These are phyloP conservation scores for Raddia distichophylla DNA, from an alignment of 176 grass and related monocot species.

Conservation along the genomic window DNA sequence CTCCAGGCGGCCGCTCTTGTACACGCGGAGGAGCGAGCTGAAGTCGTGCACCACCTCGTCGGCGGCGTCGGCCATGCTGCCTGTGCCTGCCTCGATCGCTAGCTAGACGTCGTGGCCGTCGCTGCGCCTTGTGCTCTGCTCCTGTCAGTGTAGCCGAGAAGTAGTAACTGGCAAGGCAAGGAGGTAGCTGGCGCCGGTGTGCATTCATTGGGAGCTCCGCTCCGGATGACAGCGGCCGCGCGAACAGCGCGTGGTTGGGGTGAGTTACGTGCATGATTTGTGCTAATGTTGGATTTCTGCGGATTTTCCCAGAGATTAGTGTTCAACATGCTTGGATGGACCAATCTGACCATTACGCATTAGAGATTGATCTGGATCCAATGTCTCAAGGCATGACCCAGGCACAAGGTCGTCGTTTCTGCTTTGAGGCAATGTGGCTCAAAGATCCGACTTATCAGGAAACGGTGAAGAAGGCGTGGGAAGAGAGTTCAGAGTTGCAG, in stretches of 20 bases:
- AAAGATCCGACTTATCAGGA: no score
- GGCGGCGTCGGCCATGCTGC: slow-evolving; percentile 28
- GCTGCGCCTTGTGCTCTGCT: neutral
- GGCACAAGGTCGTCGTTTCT: no score
- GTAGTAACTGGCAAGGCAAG: neutral
- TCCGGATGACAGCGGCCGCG: neutral
- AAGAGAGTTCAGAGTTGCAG: no score
- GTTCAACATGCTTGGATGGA: no score
- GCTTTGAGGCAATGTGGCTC: no score
- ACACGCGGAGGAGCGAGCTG: slow-evolving; percentile 40
- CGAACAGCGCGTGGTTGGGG: neutral
- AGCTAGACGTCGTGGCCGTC: neutral
- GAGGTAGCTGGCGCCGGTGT: neutral
- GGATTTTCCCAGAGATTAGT: no score
- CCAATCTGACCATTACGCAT: no score
- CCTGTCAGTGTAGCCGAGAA: neutral
- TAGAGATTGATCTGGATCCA: no score
- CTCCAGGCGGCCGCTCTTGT: slow-evolving; percentile 63
- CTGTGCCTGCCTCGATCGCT: no score
- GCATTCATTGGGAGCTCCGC: neutral
- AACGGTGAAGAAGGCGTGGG: no score
- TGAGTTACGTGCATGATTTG: neutral
- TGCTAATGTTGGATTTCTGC: no score
- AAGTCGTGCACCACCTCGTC: slow-evolving; percentile 47
- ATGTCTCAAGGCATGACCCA: no score